Evolutionary conservation across 2,329 filamentous ascomycete species (phyloP).

Genomic region (Blastomyces emzantsi): DNA sequence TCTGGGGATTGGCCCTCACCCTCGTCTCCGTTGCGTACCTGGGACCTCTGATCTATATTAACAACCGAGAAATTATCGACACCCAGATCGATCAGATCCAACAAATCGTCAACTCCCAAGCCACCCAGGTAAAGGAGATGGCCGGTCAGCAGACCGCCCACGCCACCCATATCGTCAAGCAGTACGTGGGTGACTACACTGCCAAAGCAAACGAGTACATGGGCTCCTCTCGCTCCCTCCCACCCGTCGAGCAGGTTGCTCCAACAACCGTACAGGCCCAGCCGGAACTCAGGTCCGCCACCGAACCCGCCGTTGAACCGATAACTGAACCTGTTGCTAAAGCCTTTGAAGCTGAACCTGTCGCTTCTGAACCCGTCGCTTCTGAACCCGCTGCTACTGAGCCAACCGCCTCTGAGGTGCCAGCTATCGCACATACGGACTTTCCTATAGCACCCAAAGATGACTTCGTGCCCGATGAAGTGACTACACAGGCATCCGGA

Average conservation of each 20-base stretch:
- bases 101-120: conserved; percentile 49
- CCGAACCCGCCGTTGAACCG: conserved; percentile 23
- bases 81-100: conserved; percentile 48
- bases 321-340: conserved; percentile 17
- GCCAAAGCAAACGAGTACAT: conserved; percentile 52
- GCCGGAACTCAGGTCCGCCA: conserved; percentile 17
- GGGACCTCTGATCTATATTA: conserved; percentile 53
- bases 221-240: conserved; percentile 23
- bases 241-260: conserved; percentile 1
- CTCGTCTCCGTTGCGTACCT: conserved; percentile 49
- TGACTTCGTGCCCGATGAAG: not conserved
- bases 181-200: conserved; percentile 52
- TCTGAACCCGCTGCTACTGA: not conserved
- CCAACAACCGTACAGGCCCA: conserved; percentile 14
- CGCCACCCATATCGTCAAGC: conserved; percentile 49
- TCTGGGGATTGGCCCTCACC: conserved; percentile 55
- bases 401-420: too few species aligned
- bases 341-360: not conserved
- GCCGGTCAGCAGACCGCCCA: conserved; percentile 52
- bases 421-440: not conserved
- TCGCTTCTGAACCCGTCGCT: not conserved
- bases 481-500: not conserved
- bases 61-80: conserved; percentile 57
- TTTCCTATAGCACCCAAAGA: not conserved
- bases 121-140: conserved; percentile 51